phyloP scores from a whole-genome alignment of 257 asterid genomes.

The Nicotiana noctiflora region DNA sequence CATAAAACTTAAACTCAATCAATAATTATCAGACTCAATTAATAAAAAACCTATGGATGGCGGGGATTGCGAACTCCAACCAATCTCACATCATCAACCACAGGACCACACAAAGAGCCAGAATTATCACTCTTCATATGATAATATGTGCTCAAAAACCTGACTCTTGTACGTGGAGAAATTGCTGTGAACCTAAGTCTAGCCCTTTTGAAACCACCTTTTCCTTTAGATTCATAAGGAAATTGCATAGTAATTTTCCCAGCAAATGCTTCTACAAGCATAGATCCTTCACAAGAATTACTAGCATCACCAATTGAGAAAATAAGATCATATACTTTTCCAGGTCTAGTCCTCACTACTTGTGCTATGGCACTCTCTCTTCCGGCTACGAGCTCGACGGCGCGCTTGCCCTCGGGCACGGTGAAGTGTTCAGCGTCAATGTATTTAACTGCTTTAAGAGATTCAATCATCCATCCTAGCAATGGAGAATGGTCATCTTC shows the following conservation, averaged over 20 bases:
- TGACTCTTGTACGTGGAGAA: slow-evolving; percentile 9
- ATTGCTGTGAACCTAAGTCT: slow-evolving; percentile 16
- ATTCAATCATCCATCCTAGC: slow-evolving; percentile 21
- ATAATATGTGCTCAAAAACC: slow-evolving; percentile 17
- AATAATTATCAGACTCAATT: background rate
- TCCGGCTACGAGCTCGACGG: slow-evolving; percentile 16
- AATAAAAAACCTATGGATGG: background rate
- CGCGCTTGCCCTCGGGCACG: slow-evolving; percentile 12
- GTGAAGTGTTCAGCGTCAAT: slow-evolving; percentile 17
- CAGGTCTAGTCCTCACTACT: slow-evolving; percentile 18
- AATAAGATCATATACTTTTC: slow-evolving; percentile 5
- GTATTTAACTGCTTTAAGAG: slow-evolving; percentile 24
- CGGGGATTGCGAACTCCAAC: slow-evolving; percentile 11
- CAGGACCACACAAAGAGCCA: slow-evolving; percentile 22
- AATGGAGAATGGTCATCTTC: slow-evolving; percentile 15
- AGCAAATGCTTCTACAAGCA: slow-evolving; percentile 24
- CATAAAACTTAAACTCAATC: background rate
- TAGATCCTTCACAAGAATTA: slow-evolving; percentile 17
- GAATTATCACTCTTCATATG: slow-evolving; percentile 16
- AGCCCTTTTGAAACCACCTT: slow-evolving; percentile 14
- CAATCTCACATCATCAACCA: slow-evolving; percentile 21
- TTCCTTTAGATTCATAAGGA: slow-evolving; percentile 15
- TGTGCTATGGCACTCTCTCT: slow-evolving; percentile 25
- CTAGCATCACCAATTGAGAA: slow-evolving; percentile 20
- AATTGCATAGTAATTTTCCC: slow-evolving; percentile 14